Evolutionary conservation across 1,284 basidiomycete genomes (phyloP), one percentile per base, ranked within the genome.

Genomic region (Coriolopsis trogii): DNA sequence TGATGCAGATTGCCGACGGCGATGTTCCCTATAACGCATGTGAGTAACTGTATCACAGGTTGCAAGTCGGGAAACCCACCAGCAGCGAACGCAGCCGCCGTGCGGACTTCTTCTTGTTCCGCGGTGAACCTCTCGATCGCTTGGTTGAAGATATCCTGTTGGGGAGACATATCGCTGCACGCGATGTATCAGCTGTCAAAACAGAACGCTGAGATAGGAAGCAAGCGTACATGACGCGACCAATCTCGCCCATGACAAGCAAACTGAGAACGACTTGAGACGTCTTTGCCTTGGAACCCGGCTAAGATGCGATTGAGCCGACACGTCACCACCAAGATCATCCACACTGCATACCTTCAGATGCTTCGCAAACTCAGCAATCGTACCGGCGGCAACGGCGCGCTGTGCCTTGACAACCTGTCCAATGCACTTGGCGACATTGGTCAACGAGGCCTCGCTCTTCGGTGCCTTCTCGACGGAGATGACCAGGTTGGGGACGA

Each of bases 71-170:
- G 6, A 21, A 25, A 36, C 31, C 4, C 6, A 87, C 92, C 93
- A 33, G 92, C 91, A 39, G 95, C 92, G 63, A 96, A 96, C 0
- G 95, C 91, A 37, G 95, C 94, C 34, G 94, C 91, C 39, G 89
- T 84, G 40, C 92, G 80, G 20, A 94, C 78, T 45, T 95, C 91
- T 66, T 97, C 92, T 57, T 89, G 85, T 28, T 89, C 82, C 3
- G 85, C 78, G 7, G 78, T 72, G 66, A 97, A 95, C 60, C 85
- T 82, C 15, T 84, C 78, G 41, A 96, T 82, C 0, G 90, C 80
- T 47, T 81, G 78, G 24, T 78, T 73, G 70, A 96, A 95, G 16
- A 94, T 78, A 8, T 89, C 86, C 34, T 78, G 74, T 65, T 93
- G 87, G 28, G 78, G 76, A 0, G 87, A 85, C 79, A 97, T 87